Conservation (phyloP, 176 grass and related monocot species). For the Bothriochloa decipiens region DNA sequence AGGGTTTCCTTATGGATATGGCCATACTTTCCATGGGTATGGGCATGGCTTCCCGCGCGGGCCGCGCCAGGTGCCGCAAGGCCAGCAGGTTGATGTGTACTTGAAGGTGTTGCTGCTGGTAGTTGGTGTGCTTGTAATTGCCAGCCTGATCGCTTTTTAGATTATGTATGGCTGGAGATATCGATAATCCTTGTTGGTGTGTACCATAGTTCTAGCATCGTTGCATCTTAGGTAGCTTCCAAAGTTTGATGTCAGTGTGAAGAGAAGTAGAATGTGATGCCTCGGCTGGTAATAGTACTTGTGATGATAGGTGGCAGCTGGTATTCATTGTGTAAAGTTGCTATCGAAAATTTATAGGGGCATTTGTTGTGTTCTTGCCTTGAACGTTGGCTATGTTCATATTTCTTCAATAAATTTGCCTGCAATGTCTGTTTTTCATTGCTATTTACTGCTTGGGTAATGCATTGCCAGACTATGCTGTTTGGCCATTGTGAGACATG, state of each 20-base stretch:
- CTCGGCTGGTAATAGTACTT: slow-evolving; percentile 3
- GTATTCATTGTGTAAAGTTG: background rate
- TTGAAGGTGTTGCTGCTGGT: slow-evolving; percentile 63
- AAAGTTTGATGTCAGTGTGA: slow-evolving; percentile 41
- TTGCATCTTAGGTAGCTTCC: slow-evolving; percentile 56
- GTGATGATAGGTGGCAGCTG: slow-evolving; percentile 21
- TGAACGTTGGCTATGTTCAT: slow-evolving; percentile 10
- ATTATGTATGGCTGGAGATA: slow-evolving; percentile 41
- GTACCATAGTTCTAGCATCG: slow-evolving; percentile 37
- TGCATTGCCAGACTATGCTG: background rate
- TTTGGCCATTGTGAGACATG: background rate
- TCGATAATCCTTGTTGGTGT: slow-evolving; percentile 38
- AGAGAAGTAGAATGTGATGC: slow-evolving; percentile 32
- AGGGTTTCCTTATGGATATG: slow-evolving; percentile 69
- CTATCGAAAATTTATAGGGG: background rate
- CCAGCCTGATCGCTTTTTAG: slow-evolving; percentile 76
- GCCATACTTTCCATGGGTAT: slow-evolving; percentile 68
- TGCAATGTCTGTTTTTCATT: background rate
- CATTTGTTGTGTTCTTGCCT: slow-evolving; percentile 2
- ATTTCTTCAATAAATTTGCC: background rate
- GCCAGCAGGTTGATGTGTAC: slow-evolving; percentile 68
- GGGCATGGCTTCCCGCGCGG: slow-evolving; percentile 56
- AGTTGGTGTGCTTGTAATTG: slow-evolving; percentile 69
- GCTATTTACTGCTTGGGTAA: background rate
- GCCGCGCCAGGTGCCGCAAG: slow-evolving; percentile 42